Evolutionary conservation across 2,329 filamentous ascomycete species (phyloP), one percentile per base, ranked within the genome.

Genomic region (Fusarium sp.): DNA sequence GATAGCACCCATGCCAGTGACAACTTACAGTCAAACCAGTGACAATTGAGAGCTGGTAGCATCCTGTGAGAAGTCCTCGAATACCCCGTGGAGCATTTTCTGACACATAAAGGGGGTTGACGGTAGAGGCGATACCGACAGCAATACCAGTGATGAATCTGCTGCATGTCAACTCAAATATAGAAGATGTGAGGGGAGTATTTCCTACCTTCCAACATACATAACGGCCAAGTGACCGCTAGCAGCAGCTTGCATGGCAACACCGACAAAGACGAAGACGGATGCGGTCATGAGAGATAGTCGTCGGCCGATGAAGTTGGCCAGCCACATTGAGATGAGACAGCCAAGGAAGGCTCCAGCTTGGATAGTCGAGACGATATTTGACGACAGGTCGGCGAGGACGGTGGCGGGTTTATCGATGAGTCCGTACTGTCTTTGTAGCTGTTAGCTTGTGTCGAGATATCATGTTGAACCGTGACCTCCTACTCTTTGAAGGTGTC

Each of bases 301-400:
- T 6, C 64, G 67, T 48, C 64, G 59, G 2, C 69, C 69, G 39
- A 69, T 66, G 14, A 50, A 54, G 60, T 72, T 65, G 18, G 67
- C 67, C 10, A 72, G 41, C 56, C 57, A 63, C 58, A 64, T 64
- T 0, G 69, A 62, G 35, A 67, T 54, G 31, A 72, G 43, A 35
- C 62, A 65, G 1, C 69, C 67, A 1, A 48, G 41, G 20, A 72
- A 69, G 7, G 52, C 4, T 6, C 69, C 69, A n/a, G 64, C 67
- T 27, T 72, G 67, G 4, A 72, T 61, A 9, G 61, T 52, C 7
- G 67, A 69, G 4, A 72, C 69, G 7, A 72, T 69, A 18, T 72
- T 72, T 6, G 67, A 65, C 1, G 58, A 64, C 0, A 72, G 64
- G n/a, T 72, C 65, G 8, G 69, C 67, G 37, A 64, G 39, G 5